These are phyloP conservation scores for Phytophthora nicotianae DNA, from an alignment of 352 stramenopile species.

Conservation along the genomic window DNA sequence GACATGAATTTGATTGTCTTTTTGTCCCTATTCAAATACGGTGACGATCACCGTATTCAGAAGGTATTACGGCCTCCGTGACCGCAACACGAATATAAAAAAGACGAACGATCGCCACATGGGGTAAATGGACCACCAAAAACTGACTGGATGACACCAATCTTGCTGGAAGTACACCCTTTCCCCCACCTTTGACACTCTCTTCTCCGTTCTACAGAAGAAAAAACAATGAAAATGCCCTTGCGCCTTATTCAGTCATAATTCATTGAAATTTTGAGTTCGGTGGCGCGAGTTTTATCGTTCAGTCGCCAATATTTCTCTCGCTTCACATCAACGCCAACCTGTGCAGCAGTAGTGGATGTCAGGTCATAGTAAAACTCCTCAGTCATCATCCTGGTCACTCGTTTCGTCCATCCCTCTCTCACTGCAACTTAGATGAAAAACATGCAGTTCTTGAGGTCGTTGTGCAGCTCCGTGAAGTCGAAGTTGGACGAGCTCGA, in stretches of 20 bases:
- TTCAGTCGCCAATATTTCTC: slow-evolving; percentile 14
- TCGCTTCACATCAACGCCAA: slow-evolving; percentile 15
- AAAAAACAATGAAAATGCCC: too few relatives aligned
- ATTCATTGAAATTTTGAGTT: slow-evolving; percentile 20
- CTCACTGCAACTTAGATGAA: slow-evolving; percentile 44
- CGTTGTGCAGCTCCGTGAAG: slow-evolving; percentile 64
- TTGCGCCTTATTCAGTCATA: slow-evolving; percentile 1
- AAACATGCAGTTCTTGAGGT: slow-evolving; percentile 73
- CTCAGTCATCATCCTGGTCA: neutral
- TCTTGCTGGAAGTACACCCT: too few relatives aligned
- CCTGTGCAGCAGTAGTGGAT: slow-evolving; percentile 7
- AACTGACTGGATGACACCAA: too few relatives aligned
- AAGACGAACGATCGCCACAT: too few relatives aligned
- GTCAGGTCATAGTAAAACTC: neutral
- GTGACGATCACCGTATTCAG: too few relatives aligned
- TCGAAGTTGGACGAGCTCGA: slow-evolving; percentile 64
- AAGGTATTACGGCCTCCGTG: too few relatives aligned
- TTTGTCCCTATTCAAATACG: too few relatives aligned
- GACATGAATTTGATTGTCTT: too few relatives aligned
- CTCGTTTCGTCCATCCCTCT: slow-evolving; percentile 3
- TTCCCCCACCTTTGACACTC: too few relatives aligned
- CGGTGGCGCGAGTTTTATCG: slow-evolving; percentile 12
- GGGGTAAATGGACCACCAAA: too few relatives aligned
- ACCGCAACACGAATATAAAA: too few relatives aligned
- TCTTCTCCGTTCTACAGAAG: too few relatives aligned